Evolutionary conservation across 2,329 filamentous ascomycete species (phyloP).

Genomic region (Lasiodiplodia gonubiensis): DNA sequence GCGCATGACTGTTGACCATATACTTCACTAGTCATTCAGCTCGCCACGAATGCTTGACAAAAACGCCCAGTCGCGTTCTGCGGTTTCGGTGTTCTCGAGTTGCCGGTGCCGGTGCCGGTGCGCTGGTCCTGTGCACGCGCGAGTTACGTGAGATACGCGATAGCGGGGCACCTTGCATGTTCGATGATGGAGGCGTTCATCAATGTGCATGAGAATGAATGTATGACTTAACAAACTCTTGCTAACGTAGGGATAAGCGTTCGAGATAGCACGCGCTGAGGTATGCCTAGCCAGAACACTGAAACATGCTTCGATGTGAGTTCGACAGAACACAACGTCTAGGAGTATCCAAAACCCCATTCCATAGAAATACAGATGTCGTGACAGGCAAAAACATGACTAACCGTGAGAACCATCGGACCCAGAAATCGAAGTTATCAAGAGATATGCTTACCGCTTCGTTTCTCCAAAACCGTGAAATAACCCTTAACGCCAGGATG

Average conservation of each 20-base stretch:
- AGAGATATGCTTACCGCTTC: background rate
- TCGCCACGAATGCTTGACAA: background rate
- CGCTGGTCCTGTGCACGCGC: background rate
- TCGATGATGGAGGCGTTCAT: background rate
- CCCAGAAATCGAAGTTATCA: background rate
- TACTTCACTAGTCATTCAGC: background rate
- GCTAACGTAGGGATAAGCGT: background rate
- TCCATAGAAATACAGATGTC: slow-evolving; percentile 4
- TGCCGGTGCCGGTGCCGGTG: slow-evolving; percentile 10
- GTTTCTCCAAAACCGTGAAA: background rate
- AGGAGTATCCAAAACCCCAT: background rate
- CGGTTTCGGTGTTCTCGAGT: slow-evolving; percentile 1
- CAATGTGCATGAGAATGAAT: background rate
- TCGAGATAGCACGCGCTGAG: background rate
- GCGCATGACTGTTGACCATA: background rate
- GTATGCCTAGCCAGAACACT: background rate
- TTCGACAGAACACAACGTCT: background rate
- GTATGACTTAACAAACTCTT: background rate
- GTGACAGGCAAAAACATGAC: background rate
- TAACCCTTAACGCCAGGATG: background rate
- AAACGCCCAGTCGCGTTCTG: background rate
- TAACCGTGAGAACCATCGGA: background rate
- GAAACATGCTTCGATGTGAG: slow-evolving; percentile 2
- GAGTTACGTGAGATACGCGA: background rate
- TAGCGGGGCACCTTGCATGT: slow-evolving; percentile 10